phyloP scores from a whole-genome alignment of 768 basidiomycete species.

The Strobilomyces confusus region DNA sequence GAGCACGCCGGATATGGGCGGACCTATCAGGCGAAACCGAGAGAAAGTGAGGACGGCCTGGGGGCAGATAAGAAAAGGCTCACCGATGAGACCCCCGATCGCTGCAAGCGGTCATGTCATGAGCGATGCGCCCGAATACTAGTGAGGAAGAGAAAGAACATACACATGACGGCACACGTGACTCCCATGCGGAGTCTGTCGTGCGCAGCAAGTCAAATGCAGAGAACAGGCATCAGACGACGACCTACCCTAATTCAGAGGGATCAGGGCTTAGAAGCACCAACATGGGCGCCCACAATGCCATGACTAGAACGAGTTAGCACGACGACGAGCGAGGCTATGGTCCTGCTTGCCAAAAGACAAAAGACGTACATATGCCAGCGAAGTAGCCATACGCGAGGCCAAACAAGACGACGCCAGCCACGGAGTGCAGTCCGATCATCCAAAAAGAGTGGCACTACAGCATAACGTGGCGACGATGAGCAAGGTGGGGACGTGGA shows the following conservation, averaged over 20 bases:
- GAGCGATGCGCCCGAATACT: neutral
- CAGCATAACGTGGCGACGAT: conserved; percentile 36
- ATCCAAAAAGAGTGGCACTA: conserved; percentile 43
- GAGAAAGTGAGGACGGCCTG: neutral
- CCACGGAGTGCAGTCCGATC: conserved; percentile 39
- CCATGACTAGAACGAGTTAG: conserved; percentile 29
- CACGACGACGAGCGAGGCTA: too few species aligned
- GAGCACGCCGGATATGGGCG: conserved; percentile 56
- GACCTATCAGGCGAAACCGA: conserved; percentile 31
- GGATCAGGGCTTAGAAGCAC: conserved; percentile 41
- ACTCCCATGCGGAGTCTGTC: conserved; percentile 45
- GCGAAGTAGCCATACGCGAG: conserved; percentile 49
- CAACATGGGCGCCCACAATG: conserved; percentile 42
- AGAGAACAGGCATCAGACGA: too few species aligned
- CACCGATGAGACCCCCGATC: conserved; percentile 22
- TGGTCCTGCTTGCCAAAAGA: neutral
- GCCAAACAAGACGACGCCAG: conserved; percentile 40
- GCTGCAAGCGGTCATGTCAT: conserved; percentile 8
- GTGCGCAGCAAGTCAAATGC: too few species aligned
- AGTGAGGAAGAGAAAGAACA: neutral
- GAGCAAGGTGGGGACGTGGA: conserved; percentile 38
- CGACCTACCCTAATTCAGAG: conserved; percentile 48
- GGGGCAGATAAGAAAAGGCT: neutral
- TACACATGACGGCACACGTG: conserved; percentile 46
- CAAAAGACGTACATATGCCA: conserved; percentile 38